phyloP scores from a whole-genome alignment of 306 rosid genomes.

The Mucuna pruriens region DNA sequence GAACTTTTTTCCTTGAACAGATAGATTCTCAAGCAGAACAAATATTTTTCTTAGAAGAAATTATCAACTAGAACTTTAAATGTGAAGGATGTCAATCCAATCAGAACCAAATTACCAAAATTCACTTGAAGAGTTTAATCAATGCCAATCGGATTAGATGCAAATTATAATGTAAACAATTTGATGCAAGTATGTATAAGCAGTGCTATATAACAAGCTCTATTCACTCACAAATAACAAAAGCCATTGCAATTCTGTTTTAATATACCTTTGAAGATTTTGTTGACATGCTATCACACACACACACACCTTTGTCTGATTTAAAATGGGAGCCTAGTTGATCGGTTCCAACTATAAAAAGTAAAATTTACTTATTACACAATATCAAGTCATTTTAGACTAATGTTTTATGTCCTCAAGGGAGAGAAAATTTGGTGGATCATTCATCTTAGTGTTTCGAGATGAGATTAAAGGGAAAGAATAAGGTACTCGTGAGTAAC shows the following conservation, averaged over 20 bases:
- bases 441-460: neutral
- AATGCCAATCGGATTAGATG: neutral
- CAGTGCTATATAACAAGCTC: neutral
- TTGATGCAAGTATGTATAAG: neutral
- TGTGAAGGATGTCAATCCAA: constrained; percentile 10
- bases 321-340: neutral
- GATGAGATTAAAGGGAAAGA: neutral
- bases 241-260: neutral
- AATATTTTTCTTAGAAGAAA: neutral
- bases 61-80: neutral
- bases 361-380: neutral
- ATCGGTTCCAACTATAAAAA: neutral
- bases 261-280: neutral
- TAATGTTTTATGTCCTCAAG: neutral
- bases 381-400: neutral
- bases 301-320: neutral
- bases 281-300: constrained; percentile 8
- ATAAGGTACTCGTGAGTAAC: neutral
- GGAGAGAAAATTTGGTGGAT: neutral
- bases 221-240: constrained; percentile 9
- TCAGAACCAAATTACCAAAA: neutral
- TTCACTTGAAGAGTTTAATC: constrained; percentile 1
- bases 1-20: neutral
- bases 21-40: neutral
- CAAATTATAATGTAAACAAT: neutral